phyloP scores from a whole-genome alignment of 2,329 filamentous ascomycete species.

The Trichoderma pleuroti region DNA sequence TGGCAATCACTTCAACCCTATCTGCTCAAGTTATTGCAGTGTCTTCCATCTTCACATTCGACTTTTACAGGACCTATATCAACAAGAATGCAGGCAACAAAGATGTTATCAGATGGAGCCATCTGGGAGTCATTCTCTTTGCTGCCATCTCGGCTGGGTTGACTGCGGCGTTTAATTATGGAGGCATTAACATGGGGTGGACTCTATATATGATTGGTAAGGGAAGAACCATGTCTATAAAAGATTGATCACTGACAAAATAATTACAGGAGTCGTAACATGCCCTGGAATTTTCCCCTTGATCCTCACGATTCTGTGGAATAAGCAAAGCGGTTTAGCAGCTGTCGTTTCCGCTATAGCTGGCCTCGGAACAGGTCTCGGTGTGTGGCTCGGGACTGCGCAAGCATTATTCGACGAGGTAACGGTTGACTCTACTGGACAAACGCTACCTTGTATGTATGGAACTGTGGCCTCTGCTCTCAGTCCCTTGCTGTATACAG shows the following conservation, averaged over 20 bases:
- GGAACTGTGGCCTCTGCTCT: conserved; percentile 7
- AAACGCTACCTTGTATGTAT: conserved; percentile 6
- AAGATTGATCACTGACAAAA: background rate
- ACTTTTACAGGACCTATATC: conserved; percentile 7
- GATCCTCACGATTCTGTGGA: conserved; percentile 2
- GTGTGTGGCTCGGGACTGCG: background rate
- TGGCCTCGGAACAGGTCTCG: background rate
- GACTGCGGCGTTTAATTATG: background rate
- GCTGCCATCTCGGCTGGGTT: background rate
- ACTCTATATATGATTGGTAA: conserved; percentile 12
- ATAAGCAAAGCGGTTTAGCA: background rate
- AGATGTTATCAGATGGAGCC: conserved; percentile 5
- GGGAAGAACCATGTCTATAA: background rate
- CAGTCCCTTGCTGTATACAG: conserved; percentile 4
- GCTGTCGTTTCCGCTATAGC: background rate
- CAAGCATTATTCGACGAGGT: background rate
- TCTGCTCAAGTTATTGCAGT: background rate
- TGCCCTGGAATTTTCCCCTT: conserved; percentile 3
- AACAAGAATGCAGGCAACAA: conserved; percentile 3
- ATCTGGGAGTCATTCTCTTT: conserved; percentile 5
- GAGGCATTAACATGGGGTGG: conserved; percentile 5
- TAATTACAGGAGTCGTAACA: background rate
- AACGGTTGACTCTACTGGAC: conserved; percentile 1
- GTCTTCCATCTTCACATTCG: conserved; percentile 9
- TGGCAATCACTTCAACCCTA: conserved; percentile 1